Conservation (phyloP, 169 alveolate species). For the Plasmodium cynomolgi region DNA sequence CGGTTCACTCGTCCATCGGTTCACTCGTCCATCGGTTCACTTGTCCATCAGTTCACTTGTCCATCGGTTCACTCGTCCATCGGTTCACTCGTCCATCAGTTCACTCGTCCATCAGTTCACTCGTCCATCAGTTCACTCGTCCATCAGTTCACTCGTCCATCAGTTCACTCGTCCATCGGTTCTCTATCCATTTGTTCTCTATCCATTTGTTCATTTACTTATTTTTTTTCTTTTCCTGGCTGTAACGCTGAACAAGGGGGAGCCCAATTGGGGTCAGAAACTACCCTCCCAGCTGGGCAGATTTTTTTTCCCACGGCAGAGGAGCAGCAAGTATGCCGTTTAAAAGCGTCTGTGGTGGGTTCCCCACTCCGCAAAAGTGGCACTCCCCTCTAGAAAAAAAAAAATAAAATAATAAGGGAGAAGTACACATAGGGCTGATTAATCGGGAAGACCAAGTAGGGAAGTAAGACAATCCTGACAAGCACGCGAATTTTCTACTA, state of each 20-base stretch:
- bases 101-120: too few species aligned
- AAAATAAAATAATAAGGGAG: background rate
- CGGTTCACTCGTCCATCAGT: too few species aligned
- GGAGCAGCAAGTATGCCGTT: background rate
- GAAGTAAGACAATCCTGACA: background rate
- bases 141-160: too few species aligned
- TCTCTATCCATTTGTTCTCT: too few species aligned
- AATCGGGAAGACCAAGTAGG: background rate
- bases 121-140: too few species aligned
- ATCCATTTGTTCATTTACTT: background rate
- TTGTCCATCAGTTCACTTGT: too few species aligned
- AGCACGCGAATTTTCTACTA: background rate
- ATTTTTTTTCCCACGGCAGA: background rate
- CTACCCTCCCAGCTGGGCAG: background rate
- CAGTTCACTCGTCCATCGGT: too few species aligned
- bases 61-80: too few species aligned
- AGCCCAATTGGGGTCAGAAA: background rate
- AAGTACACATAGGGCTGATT: background rate
- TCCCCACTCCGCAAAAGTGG: background rate
- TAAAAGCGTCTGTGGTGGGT: background rate
- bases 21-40: too few species aligned
- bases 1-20: too few species aligned
- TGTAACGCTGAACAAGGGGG: background rate
- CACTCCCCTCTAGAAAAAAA: background rate
- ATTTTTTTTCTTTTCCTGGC: background rate